Conservation (phyloP, 2,329 filamentous ascomycete species). For the Dactylellina leptospora region DNA sequence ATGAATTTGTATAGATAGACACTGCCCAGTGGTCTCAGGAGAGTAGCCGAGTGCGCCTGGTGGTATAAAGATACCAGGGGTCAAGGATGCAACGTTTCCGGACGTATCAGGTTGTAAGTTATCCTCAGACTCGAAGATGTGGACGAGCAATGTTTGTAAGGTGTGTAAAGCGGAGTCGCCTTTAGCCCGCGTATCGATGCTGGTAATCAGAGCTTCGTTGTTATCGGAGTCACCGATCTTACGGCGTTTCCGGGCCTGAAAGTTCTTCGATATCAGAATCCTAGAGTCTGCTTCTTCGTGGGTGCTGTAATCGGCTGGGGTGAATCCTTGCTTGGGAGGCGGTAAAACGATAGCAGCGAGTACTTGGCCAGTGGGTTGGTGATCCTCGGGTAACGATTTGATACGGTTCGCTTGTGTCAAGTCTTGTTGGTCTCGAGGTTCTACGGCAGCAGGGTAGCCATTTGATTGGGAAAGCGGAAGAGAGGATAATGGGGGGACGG, state of each 20-base stretch:
- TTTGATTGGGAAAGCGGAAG: slow-evolving; percentile 12
- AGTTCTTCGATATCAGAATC: slow-evolving; percentile 20
- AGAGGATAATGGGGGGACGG: slow-evolving; percentile 38
- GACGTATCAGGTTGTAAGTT: slow-evolving; percentile 69
- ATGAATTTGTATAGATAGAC: slow-evolving; percentile 74
- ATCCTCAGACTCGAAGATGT: slow-evolving; percentile 81
- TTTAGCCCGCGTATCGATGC: slow-evolving; percentile 81
- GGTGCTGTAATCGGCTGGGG: slow-evolving; percentile 22
- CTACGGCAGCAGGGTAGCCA: slow-evolving; percentile 29
- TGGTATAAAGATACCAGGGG: slow-evolving; percentile 67
- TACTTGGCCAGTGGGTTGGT: slow-evolving; percentile 38
- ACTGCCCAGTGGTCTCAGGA: slow-evolving; percentile 59
- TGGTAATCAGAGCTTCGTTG: slow-evolving; percentile 69
- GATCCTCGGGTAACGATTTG: slow-evolving; percentile 17
- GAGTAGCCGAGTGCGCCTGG: slow-evolving; percentile 69
- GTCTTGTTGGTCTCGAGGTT: slow-evolving; percentile 11
- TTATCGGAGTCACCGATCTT: slow-evolving; percentile 67
- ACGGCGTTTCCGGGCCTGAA: slow-evolving; percentile 45
- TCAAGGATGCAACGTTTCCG: slow-evolving; percentile 60
- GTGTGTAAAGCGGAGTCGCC: slow-evolving; percentile 77
- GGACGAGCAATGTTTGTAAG: slow-evolving; percentile 74
- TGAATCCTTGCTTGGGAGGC: slow-evolving; percentile 49
- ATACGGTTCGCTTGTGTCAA: neutral
- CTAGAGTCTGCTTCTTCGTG: slow-evolving; percentile 35
- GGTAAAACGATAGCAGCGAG: slow-evolving; percentile 56